A percentile compares a stretch with the other conserved stretches of the same genome.
Evolutionary conservation across 371 early-diverging fungal genomes (phyloP).

Genomic region (Thermomucor indicae-seudaticae): DNA sequence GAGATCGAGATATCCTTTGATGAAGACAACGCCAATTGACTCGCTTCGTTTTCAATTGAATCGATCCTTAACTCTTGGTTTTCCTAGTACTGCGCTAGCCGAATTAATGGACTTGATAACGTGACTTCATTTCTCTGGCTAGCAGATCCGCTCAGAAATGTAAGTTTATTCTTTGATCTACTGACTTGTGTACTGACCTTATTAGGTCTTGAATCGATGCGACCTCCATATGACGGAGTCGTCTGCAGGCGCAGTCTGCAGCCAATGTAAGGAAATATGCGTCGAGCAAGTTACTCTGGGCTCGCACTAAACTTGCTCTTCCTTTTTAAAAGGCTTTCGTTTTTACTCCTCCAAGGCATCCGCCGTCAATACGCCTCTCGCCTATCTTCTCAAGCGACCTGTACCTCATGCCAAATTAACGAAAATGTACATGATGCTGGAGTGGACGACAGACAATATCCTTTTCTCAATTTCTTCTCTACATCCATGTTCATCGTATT

Average conservation of each 20-base stretch:
- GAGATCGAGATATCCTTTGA: conserved; percentile 7
- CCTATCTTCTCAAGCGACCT: neutral
- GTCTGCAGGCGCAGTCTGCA: too few relatives aligned
- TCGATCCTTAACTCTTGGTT: neutral
- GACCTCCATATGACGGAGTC: too few relatives aligned
- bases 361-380: neutral
- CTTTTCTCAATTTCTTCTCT: neutral
- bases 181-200: neutral
- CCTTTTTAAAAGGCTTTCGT: neutral
- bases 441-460: conserved; percentile 6
- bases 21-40: neutral
- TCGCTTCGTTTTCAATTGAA: neutral
- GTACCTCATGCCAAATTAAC: neutral
- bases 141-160: neutral
- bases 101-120: conserved; percentile 1
- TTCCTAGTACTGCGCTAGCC: conserved; percentile 1
- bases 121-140: neutral
- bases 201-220: neutral
- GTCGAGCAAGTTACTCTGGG: too few relatives aligned
- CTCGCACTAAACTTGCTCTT: too few relatives aligned
- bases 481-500: neutral
- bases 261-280: too few relatives aligned
- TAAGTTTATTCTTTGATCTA: neutral
- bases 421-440: neutral
- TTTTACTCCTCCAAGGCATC: neutral